phyloP scores from a whole-genome alignment of 2,329 filamentous ascomycete genomes.

The Parasarocladium wereldwijsianum region DNA sequence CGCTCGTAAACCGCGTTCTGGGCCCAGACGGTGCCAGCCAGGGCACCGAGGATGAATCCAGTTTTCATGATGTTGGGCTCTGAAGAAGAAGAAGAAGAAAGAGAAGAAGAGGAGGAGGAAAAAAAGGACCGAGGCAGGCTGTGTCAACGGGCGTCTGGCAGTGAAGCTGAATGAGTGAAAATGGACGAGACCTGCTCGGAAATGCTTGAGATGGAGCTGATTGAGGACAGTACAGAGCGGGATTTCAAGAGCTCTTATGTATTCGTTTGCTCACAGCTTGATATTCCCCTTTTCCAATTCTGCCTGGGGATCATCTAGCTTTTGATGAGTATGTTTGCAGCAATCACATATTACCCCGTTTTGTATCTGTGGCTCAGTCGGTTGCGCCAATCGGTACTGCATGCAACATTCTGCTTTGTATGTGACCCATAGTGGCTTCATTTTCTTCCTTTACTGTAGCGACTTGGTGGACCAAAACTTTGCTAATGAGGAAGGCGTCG shows the following conservation, averaged over 20 bases:
- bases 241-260: constrained; percentile 1
- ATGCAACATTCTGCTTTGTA: too few relatives aligned
- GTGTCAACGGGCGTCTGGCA: too few relatives aligned
- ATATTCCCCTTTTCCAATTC: too few relatives aligned
- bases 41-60: constrained; percentile 3
- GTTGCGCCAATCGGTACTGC: too few relatives aligned
- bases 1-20: constrained; percentile 7
- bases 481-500: too few relatives aligned
- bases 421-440: too few relatives aligned
- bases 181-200: constrained; percentile 2
- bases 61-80: constrained; percentile 1
- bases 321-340: neutral
- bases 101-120: constrained; percentile 1
- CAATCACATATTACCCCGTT: neutral
- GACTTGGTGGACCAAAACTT: too few relatives aligned
- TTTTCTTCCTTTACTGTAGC: too few relatives aligned
- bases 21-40: constrained; percentile 3
- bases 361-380: too few relatives aligned
- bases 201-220: constrained; percentile 1
- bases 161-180: constrained; percentile 1
- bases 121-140: neutral
- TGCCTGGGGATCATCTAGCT: neutral
- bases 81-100: neutral
- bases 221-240: neutral
- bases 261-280: neutral